Evolutionary conservation across 495 filamentous ascomycete species (phyloP).

Genomic region (Aspergillus funiculosus): DNA sequence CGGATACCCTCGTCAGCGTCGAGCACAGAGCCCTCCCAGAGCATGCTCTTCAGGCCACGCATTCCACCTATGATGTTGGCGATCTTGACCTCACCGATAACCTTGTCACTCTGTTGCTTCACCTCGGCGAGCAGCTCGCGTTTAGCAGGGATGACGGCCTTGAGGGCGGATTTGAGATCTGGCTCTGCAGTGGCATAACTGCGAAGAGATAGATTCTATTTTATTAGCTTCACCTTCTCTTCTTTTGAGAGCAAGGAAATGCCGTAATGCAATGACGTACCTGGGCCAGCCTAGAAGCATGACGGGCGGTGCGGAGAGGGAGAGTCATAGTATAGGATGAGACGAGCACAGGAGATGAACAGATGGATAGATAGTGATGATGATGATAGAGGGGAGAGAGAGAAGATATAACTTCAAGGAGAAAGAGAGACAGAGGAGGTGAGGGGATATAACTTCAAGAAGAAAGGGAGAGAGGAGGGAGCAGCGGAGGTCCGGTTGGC

Average conservation of each 20-base stretch:
- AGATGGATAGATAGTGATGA: slow-evolving; percentile 1
- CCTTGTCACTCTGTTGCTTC: slow-evolving; percentile 76
- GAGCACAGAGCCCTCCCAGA: slow-evolving; percentile 97
- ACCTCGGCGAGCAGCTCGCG: slow-evolving; percentile 86
- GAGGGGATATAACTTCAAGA: background rate
- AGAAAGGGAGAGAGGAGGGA: slow-evolving; percentile 12
- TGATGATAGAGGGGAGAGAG: too few species aligned
- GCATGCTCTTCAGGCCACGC: slow-evolving; percentile 95
- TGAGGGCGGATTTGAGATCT: slow-evolving; percentile 80
- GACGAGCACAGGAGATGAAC: slow-evolving; percentile 14
- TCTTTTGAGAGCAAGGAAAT: background rate
- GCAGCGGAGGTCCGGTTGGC: slow-evolving; percentile 31
- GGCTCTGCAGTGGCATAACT: slow-evolving; percentile 63
- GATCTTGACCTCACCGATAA: slow-evolving; percentile 88
- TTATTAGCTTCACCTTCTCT: too few species aligned
- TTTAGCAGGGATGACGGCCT: slow-evolving; percentile 80
- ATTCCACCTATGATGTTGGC: slow-evolving; percentile 92
- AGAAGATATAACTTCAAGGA: slow-evolving; percentile 1
- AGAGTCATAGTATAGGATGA: slow-evolving; percentile 32
- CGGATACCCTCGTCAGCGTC: slow-evolving; percentile 96
- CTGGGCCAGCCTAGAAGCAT: slow-evolving; percentile 35
- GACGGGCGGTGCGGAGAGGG: slow-evolving; percentile 36
- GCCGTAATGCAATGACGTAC: slow-evolving; percentile 18
- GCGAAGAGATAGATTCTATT: slow-evolving; percentile 22
- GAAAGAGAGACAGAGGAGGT: too few species aligned